Evolutionary conservation across 768 basidiomycete genomes (phyloP), one percentile per base, ranked within the genome.

Genomic region (Mycena kentingensis): DNA sequence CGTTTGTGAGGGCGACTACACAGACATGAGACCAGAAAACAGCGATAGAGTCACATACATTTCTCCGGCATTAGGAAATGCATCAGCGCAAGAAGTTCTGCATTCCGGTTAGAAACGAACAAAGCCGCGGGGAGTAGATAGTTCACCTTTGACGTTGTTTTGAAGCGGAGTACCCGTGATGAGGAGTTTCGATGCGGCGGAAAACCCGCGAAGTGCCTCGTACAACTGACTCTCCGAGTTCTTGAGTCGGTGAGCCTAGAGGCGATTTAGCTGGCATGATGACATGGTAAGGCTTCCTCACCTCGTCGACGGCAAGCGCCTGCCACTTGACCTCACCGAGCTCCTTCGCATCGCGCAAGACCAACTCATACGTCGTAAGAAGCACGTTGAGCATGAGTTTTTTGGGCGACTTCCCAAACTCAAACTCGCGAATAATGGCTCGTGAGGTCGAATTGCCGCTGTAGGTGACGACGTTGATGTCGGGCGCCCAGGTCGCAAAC

Each of bases 11-110:
- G 28, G 89, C 86, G 70, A 98, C 92, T 96, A 66, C 25, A 43
- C 43, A n/a, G 38, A 31, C 48, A 59, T 34, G 58, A 37, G n/a
- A 19, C 16, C 16, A 38, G 41, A 28, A 31, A 45, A 29, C 19
- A 31, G 11, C 47, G 35, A 46, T 49, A 32, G 39, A 44, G 11
- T 4, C 28, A 66, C 88, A 69, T 60, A 91, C 93, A 99, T 75
- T 92, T 93, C 64, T 98, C 95, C 7, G 97, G 97, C 91, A 97
- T 97, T 60, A 98, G 77, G 79, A 99, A 99, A 69, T 98, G 97
- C 96, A 98, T 98, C 69, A 98, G 74, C 8, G 97, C 93, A 35
- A 98, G 77, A 29, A 99, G 74, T 70, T 99, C 97, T 97, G 65
- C 6, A 48, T 39, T 46, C 29, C 22, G 36, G 18, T 51, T 44